Base-by-base conservation (phyloP, 805 yeast genomes). In the Maudiozyma saulgeensis region DNA sequence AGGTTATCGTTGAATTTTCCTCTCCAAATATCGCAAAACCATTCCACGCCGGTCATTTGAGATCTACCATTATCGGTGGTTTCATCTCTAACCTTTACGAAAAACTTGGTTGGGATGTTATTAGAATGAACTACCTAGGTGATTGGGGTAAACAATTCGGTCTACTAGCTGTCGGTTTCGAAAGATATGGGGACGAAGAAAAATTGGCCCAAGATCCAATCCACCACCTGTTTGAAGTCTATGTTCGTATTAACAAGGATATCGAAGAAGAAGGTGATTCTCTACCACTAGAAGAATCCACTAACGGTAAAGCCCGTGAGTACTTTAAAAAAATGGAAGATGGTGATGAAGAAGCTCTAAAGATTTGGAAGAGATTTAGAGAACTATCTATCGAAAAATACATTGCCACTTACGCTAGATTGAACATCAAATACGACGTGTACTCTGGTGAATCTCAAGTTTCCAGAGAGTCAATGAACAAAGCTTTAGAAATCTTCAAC, bases 61-160 rank as follows among this genome's bases (percentile, higher is more conserved):
- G 99, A 71, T 86, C 96, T 32, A 93, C 99, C 43, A 93, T 93
- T 63, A 93, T 93, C 66, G 99, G 99, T 59, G 98, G 98, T 15
- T 93, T 89, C 73, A 68, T 93, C 45, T 72, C 96, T 40, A 91
- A 90, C 69, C 75, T 93, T 66, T 87, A 93, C 66, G 96, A 89
- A 70, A 82, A 80, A 57, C 74, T 83, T 50, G 99, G 98, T 44
- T 93, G 91, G 87, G 79, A 87, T n/a, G 99, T 93, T 43, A 71
- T 78, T 57, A 80, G 97, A 71, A 77, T 91, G 74, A 93, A 93
- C 75, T 93, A 93, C 70, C 76, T 93, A 57, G 99, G 99, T 62
- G 99, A 93, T 71, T 93, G 99, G 99, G 99, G 99, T 50, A 93
- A 93, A 71, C 99, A 93, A 74, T 93, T 91, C 63, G 99, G 99